A percentile compares a stretch with the other conserved stretches of the same genome.
These are phyloP conservation scores for Arachis monticola DNA, from an alignment of 331 rosid genomes.

Conservation along the genomic window DNA sequence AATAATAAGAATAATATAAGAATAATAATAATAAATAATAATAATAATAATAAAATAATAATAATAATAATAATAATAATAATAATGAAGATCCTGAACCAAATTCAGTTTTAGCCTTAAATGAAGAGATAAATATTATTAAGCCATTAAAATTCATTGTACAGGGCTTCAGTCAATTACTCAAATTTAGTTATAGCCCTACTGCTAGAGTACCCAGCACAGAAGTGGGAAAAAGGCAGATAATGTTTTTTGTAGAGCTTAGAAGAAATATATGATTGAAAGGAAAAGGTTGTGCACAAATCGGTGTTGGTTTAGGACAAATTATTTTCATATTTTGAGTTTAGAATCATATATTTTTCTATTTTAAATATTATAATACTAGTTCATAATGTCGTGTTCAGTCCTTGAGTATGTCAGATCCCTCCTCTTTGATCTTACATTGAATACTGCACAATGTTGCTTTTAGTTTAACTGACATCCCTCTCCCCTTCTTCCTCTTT, in stretches of 20 bases:
- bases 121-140: background rate
- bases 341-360: constrained; percentile 18
- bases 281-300: background rate
- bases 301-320: background rate
- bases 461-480: constrained; percentile 38
- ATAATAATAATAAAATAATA: too few relatives aligned
- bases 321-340: constrained; percentile 1
- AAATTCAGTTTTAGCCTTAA: background rate
- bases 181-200: constrained; percentile 14
- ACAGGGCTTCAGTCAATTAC: background rate
- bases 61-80: background rate
- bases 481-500: background rate
- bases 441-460: constrained; percentile 4
- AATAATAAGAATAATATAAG: too few relatives aligned
- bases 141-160: constrained; percentile 7
- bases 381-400: constrained; percentile 15
- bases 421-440: constrained; percentile 26
- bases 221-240: constrained; percentile 3
- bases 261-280: constrained; percentile 30
- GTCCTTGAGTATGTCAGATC: constrained; percentile 15
- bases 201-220: constrained; percentile 8
- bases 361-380: background rate
- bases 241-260: background rate
- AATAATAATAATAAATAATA: too few relatives aligned
- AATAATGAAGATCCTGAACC: constrained; percentile 19